These are phyloP conservation scores for Plenodomus lindquistii DNA, from an alignment of 2,329 filamentous ascomycete genomes.

Conservation along the genomic window DNA sequence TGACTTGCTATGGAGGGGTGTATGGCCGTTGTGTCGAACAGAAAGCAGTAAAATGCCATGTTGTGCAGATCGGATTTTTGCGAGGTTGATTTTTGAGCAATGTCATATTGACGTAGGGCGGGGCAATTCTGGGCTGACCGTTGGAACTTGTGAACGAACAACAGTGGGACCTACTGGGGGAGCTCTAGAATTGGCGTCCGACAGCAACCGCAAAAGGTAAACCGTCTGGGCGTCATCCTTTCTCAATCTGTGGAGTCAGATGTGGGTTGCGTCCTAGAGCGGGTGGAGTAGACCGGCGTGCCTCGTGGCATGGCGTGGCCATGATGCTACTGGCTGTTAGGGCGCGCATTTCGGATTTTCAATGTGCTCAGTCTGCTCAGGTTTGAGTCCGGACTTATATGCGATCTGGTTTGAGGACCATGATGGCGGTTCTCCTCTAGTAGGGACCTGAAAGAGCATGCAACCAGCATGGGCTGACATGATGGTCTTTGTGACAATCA, in stretches of 20 bases:
- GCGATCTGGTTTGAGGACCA: constrained; percentile 17
- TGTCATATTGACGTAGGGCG: constrained; percentile 38
- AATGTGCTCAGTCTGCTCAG: not conserved
- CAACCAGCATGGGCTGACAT: not conserved
- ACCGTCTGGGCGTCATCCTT: not conserved
- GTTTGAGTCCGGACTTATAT: constrained; percentile 10
- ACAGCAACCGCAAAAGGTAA: not conserved
- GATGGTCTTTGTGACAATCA: too few species aligned
- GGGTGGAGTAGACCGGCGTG: not conserved
- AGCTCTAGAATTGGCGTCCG: not conserved
- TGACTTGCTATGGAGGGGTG: constrained; percentile 28
- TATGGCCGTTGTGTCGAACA: constrained; percentile 16
- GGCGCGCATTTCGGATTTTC: not conserved
- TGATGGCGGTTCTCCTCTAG: constrained; percentile 15
- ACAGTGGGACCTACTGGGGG: not conserved
- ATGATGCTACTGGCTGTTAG: not conserved
- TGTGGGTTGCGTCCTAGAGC: not conserved
- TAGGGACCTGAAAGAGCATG: not conserved
- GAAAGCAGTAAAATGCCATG: constrained; percentile 14
- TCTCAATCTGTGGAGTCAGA: not conserved
- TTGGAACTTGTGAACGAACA: constrained; percentile 5
- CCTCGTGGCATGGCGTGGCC: not conserved
- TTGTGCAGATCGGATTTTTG: constrained; percentile 21
- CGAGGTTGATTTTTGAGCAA: constrained; percentile 15
- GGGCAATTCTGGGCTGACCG: constrained; percentile 16